These are phyloP conservation scores for Trichoderma breve DNA, from an alignment of 2,329 filamentous ascomycete species.

Conservation along the genomic window DNA sequence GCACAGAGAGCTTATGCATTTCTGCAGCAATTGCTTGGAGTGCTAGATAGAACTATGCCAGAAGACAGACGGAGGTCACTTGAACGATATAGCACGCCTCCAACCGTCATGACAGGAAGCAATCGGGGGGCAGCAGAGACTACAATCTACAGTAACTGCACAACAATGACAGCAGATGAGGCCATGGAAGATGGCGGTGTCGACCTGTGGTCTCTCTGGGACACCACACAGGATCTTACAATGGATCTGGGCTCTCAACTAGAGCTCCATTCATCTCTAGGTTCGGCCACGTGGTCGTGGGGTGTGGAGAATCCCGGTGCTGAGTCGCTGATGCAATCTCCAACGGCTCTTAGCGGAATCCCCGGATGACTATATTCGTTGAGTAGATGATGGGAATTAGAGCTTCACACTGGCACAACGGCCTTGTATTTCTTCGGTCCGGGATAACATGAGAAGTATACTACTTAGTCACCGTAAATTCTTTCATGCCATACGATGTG, in stretches of 20 bases:
- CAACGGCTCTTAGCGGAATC: background rate
- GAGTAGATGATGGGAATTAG: background rate
- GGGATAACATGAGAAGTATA: background rate
- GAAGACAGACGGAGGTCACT: background rate
- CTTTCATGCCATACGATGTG: background rate
- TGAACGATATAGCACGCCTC: constrained; percentile 5
- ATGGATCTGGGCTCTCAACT: constrained; percentile 12
- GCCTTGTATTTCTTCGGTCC: background rate
- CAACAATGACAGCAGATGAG: background rate
- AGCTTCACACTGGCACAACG: background rate
- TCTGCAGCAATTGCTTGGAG: constrained; percentile 5
- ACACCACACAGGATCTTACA: constrained; percentile 10
- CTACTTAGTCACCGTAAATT: background rate
- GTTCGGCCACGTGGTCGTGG: constrained; percentile 12
- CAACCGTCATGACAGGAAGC: background rate
- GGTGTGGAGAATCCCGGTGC: constrained; percentile 1
- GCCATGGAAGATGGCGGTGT: background rate
- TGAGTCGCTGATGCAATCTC: background rate
- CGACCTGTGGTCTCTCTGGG: constrained; percentile 14
- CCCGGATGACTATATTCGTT: background rate
- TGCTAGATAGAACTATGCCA: constrained; percentile 3
- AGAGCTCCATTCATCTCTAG: constrained; percentile 9
- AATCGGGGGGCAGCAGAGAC: background rate
- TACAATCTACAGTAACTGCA: background rate
- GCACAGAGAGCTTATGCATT: constrained; percentile 12